Conservation (phyloP, 768 basidiomycete species). For the Coprinopsis strossmayeri region DNA sequence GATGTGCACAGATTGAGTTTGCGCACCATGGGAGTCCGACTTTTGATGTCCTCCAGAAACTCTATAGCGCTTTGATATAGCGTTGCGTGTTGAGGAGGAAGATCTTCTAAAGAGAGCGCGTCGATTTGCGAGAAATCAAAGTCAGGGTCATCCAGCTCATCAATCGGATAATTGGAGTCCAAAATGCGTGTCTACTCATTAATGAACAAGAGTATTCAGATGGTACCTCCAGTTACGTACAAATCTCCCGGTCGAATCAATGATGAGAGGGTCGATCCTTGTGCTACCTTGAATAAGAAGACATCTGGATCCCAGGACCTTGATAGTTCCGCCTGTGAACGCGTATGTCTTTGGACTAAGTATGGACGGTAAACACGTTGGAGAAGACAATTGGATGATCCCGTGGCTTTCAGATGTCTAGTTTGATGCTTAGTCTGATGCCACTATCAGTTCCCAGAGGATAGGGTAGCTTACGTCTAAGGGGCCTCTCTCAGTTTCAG, state of each 20-base stretch:
- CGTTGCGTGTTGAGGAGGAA: slow-evolving; percentile 38
- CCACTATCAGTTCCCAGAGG: no score
- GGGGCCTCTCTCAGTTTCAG: no score
- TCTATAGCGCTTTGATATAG: slow-evolving; percentile 40
- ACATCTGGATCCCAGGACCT: slow-evolving; percentile 41
- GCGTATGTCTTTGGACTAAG: not conserved
- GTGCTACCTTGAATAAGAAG: not conserved
- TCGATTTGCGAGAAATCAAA: slow-evolving; percentile 15
- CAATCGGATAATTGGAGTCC: not conserved
- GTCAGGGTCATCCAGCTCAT: not conserved
- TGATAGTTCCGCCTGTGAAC: slow-evolving; percentile 35
- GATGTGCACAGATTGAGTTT: not conserved
- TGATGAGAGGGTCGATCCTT: slow-evolving; percentile 37
- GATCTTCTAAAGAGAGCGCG: slow-evolving; percentile 24
- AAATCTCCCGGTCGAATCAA: slow-evolving; percentile 20
- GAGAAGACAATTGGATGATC: slow-evolving; percentile 21
- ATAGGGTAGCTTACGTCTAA: no score
- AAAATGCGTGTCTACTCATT: not conserved
- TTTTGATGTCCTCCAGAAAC: slow-evolving; percentile 42
- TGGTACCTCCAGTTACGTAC: not conserved
- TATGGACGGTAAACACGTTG: slow-evolving; percentile 22
- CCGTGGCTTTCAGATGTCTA: no score
- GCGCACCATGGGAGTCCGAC: slow-evolving; percentile 45
- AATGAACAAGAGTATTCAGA: no score
- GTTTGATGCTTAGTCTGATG: no score